Conservation (phyloP, 1,284 basidiomycete genomes). For the Cryptococcus sp. region DNA sequence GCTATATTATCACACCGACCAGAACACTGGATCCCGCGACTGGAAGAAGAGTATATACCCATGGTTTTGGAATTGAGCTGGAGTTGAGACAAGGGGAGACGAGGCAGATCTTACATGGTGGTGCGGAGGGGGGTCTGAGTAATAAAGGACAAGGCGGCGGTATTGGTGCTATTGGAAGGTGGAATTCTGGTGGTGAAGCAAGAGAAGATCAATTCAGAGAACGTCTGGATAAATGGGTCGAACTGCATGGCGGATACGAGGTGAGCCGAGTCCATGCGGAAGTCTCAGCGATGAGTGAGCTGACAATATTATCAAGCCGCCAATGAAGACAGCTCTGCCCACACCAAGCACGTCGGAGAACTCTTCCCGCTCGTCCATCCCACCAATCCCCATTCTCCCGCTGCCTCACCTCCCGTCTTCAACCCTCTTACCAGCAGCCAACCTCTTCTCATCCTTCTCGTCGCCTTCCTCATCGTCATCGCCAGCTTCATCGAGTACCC, state of each 20-base stretch:
- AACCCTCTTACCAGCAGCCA: conserved; percentile 31
- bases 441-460: conserved; percentile 30
- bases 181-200: conserved; percentile 46
- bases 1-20: conserved; percentile 49
- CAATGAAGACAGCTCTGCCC: conserved; percentile 27
- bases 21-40: conserved; percentile 44
- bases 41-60: conserved; percentile 43
- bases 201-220: conserved; percentile 41
- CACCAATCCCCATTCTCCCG: conserved; percentile 47
- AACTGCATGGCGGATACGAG: conserved; percentile 44
- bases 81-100: conserved; percentile 49
- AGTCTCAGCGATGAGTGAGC: not conserved
- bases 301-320: conserved; percentile 8
- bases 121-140: conserved; percentile 38
- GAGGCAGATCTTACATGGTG: conserved; percentile 38
- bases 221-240: conserved; percentile 49
- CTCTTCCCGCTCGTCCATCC: conserved; percentile 34
- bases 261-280: conserved; percentile 14
- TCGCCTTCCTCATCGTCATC: conserved; percentile 17
- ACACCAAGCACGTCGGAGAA: conserved; percentile 39
- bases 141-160: conserved; percentile 48
- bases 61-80: conserved; percentile 51
- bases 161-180: conserved; percentile 48
- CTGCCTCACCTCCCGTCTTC: conserved; percentile 43
- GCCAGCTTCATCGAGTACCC: conserved; percentile 14